Percentiles rank a stretch among this genome's conserved stretches.
Conservation (phyloP, 1,139 yeast genomes). For the Saccharomyces hybrid region DNA sequence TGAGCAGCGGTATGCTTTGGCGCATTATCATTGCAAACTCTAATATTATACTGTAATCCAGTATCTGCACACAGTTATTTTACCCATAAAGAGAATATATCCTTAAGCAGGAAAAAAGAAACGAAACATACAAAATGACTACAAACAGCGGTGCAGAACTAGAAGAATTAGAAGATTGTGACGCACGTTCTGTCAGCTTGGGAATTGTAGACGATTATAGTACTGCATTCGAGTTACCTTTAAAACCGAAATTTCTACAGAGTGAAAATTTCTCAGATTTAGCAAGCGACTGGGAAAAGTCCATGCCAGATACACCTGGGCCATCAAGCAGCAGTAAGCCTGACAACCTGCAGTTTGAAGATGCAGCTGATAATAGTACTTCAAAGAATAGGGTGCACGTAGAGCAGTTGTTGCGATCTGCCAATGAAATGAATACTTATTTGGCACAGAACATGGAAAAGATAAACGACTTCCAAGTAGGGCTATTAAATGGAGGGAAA, state of each 20-base stretch:
- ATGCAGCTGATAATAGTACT: background rate
- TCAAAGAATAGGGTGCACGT: conserved; percentile 16
- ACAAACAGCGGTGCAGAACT: background rate
- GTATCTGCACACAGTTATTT: background rate
- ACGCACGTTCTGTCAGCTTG: background rate
- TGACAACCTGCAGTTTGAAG: background rate
- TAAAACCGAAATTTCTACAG: conserved; percentile 14
- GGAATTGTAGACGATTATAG: conserved; percentile 7
- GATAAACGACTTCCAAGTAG: conserved; percentile 17
- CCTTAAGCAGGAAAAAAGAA: background rate
- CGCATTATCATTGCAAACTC: background rate
- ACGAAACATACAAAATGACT: background rate
- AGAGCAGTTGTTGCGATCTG: conserved; percentile 28
- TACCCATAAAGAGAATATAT: background rate
- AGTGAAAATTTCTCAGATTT: conserved; percentile 18
- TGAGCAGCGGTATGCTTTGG: background rate
- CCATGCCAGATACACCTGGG: conserved; percentile 8
- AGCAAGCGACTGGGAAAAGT: conserved; percentile 9
- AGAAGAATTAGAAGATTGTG: background rate
- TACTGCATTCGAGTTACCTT: conserved; percentile 19
- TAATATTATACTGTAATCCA: background rate
- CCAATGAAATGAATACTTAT: conserved; percentile 25
- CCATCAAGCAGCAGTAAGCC: background rate
- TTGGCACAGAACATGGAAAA: conserved; percentile 25
- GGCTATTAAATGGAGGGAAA: conserved; percentile 12